Evolutionary conservation across 2,329 filamentous ascomycete genomes (phyloP), one percentile per base, ranked within the genome.

Genomic region (Clarireedia sp.): DNA sequence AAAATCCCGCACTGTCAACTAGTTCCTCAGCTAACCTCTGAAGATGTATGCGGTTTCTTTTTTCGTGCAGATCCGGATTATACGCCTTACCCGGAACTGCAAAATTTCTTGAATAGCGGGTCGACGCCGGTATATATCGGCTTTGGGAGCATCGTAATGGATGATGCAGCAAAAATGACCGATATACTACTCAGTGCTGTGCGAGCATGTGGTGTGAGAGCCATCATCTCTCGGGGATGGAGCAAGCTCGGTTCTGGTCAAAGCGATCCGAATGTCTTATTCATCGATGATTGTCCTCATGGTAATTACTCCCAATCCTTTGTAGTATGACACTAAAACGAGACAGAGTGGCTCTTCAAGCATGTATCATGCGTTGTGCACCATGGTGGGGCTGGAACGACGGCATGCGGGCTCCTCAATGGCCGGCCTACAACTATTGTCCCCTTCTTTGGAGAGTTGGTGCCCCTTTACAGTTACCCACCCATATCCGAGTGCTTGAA

Each of bases 21-120:
- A 17, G n/a, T n/a, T 16, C n/a, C 44, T 29, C n/a, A 46, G 14
- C 8, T 9, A 46, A 46, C 26, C 21, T 33, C 12, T 9, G 29
- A 26, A 29, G 85, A 89, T 64, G 80, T 90, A n/a, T 82, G 84
- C 3, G 88, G 89, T 19, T 91, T 91, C 64, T 90, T 90, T 63
- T 78, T 90, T 1, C 84, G 89, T 51, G 73, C 82, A 9, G 82
- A 84, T 19, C 59, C 62, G 10, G 78, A 80, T 1, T 87, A 82
- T 62, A 71, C 74, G 9, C 83, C 85, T 0, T 78, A 81, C 0
- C 68, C 74, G 1, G 75, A 76, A 1, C 72, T 87, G 0, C 68
- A 71, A 2, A 66, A 72, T 4, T 87, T 87, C 54, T 68, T 87
- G 2, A 70, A 72, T 8, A 73, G 71, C 3, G 81, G 79, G 0